Percentiles rank a stretch among this genome's conserved stretches.
Conservation (phyloP, 257 asterid species). For the Jaltomata sinuosa region DNA sequence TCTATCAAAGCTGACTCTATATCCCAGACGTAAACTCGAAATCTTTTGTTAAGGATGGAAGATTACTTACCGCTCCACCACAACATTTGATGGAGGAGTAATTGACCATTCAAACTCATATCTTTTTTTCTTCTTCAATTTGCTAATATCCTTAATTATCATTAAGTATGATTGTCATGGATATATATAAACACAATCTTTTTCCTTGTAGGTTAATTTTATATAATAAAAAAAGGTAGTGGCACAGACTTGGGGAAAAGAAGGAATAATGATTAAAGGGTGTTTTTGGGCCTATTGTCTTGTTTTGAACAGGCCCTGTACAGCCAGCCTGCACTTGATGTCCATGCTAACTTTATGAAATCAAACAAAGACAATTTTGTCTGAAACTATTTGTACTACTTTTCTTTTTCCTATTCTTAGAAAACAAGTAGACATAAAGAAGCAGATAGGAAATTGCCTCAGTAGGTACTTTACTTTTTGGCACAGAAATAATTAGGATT, state of each 20-base stretch:
- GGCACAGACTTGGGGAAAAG: constrained; percentile 1
- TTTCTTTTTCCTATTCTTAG: not conserved
- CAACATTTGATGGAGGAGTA: no score
- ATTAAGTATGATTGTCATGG: not conserved
- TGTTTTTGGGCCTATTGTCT: constrained; percentile 5
- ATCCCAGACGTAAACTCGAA: no score
- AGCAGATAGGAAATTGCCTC: not conserved
- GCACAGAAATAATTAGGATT: constrained; percentile 5
- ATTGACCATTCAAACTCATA: not conserved
- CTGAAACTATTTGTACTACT: not conserved
- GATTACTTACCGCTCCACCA: no score
- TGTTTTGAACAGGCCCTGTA: not conserved
- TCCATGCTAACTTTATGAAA: not conserved
- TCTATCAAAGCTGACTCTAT: no score
- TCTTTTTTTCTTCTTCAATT: not conserved
- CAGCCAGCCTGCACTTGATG: constrained; percentile 1
- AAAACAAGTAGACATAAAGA: not conserved
- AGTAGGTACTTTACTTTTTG: not conserved
- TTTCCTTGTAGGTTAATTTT: not conserved
- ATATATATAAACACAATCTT: not conserved
- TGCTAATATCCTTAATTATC: not conserved
- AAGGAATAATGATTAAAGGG: not conserved
- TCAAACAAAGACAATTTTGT: not conserved
- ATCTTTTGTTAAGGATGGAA: no score
- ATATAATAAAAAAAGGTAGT: not conserved